Conservation (phyloP, 2,329 filamentous ascomycete genomes). For the Penicillium sclerotigenum region DNA sequence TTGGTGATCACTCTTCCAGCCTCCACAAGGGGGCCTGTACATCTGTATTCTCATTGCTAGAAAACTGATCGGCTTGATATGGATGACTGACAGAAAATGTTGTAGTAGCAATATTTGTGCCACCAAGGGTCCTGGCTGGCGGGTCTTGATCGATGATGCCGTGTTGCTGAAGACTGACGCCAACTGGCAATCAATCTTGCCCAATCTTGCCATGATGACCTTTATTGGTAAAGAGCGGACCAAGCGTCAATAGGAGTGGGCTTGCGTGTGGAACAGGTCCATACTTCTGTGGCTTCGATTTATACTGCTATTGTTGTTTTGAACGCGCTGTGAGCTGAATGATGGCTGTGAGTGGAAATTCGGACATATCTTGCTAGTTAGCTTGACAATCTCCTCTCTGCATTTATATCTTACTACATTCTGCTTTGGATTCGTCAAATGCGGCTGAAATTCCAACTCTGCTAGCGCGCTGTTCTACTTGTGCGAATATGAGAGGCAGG, state of each 20-base stretch:
- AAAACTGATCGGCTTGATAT: neutral
- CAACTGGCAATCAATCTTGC: conserved; percentile 17
- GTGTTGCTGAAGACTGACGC: conserved; percentile 36
- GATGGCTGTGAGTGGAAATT: neutral
- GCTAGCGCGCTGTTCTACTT: no score
- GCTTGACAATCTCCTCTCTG: neutral
- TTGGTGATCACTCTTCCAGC: conserved; percentile 18
- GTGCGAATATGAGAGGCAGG: no score
- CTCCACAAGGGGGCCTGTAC: conserved; percentile 13
- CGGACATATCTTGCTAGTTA: neutral
- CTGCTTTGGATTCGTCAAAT: no score
- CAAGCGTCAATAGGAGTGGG: conserved; percentile 14
- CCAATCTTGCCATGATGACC: conserved; percentile 22
- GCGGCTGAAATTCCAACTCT: no score
- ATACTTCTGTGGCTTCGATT: conserved; percentile 16
- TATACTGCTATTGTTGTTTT: conserved; percentile 19
- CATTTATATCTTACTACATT: no score
- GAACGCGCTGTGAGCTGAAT: conserved; percentile 2
- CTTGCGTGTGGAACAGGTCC: conserved; percentile 17
- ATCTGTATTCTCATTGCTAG: conserved; percentile 2
- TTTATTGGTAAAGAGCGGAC: conserved; percentile 20
- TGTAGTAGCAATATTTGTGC: conserved; percentile 20
- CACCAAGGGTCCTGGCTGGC: conserved; percentile 27
- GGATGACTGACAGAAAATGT: neutral
- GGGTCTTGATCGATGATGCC: conserved; percentile 46